Evolutionary conservation across 805 yeast genomes (phyloP).

Genomic region (Suhomyces canberraensis): DNA sequence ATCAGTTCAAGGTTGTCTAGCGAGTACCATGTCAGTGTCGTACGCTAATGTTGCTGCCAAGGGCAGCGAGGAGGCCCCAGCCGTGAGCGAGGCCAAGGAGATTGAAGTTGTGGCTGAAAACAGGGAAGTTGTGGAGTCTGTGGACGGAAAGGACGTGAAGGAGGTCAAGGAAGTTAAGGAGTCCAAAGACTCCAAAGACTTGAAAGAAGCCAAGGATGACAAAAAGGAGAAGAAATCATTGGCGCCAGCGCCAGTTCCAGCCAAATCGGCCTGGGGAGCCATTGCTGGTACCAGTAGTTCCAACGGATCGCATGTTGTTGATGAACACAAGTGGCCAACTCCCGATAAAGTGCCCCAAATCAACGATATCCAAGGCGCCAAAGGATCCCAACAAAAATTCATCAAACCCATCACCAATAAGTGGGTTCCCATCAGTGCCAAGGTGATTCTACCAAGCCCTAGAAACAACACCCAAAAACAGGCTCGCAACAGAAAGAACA

Average conservation of each 20-base stretch:
- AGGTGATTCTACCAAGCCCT: slow-evolving; percentile 38
- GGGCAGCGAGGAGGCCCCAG: slow-evolving; percentile 17
- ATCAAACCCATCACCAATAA: slow-evolving; percentile 41
- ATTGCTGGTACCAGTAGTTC: slow-evolving; percentile 9
- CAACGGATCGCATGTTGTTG: slow-evolving; percentile 22
- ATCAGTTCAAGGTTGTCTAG: too few relatives aligned
- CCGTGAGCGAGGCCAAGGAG: slow-evolving; percentile 3
- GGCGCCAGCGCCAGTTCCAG: slow-evolving; percentile 47
- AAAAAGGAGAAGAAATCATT: slow-evolving; percentile 31
- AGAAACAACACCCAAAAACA: slow-evolving; percentile 24
- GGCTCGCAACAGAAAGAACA: slow-evolving; percentile 25
- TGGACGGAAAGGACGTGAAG: neutral
- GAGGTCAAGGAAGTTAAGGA: neutral
- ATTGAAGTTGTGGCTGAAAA: slow-evolving; percentile 5
- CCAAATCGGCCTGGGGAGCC: slow-evolving; percentile 42
- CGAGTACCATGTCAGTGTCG: slow-evolving; percentile 31
- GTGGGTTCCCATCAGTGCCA: slow-evolving; percentile 45
- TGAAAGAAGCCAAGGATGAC: slow-evolving; percentile 8
- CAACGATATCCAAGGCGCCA: slow-evolving; percentile 11
- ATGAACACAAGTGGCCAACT: slow-evolving; percentile 44
- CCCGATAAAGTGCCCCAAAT: slow-evolving; percentile 27
- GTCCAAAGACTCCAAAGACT: slow-evolving; percentile 4
- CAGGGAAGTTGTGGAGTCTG: slow-evolving; percentile 6
- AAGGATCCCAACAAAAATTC: slow-evolving; percentile 28
- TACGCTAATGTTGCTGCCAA: slow-evolving; percentile 44